Conservation (phyloP, 176 grass and related monocot species). For the Rhynchospora pubera region DNA sequence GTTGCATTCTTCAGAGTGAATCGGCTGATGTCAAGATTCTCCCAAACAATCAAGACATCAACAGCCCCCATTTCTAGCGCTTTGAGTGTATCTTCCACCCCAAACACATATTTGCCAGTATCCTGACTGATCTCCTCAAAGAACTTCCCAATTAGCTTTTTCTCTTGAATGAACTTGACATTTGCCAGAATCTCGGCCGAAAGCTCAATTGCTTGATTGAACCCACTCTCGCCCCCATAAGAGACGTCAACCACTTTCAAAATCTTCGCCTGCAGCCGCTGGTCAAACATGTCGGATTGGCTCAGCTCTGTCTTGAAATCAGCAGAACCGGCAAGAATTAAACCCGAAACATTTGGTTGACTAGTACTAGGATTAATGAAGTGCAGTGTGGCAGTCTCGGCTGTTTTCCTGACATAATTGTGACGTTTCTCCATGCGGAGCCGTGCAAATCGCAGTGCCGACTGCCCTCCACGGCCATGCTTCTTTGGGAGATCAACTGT, state of each 20-base stretch:
- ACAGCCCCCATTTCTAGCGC: slow-evolving; percentile 21
- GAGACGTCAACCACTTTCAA: slow-evolving; percentile 19
- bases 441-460: slow-evolving; percentile 1
- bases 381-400: slow-evolving; percentile 6
- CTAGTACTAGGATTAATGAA: neutral
- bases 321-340: slow-evolving; percentile 21
- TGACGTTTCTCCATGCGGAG: slow-evolving; percentile 16
- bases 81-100: slow-evolving; percentile 16
- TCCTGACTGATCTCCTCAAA: slow-evolving; percentile 23
- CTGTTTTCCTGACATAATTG: slow-evolving; percentile 17
- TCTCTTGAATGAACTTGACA: slow-evolving; percentile 23
- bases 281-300: slow-evolving; percentile 27
- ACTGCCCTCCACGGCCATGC: slow-evolving; percentile 16
- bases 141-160: slow-evolving; percentile 19
- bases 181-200: slow-evolving; percentile 19
- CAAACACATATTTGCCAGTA: slow-evolving; percentile 11
- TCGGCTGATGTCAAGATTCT: slow-evolving; percentile 16
- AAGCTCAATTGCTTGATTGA: slow-evolving; percentile 20
- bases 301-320: slow-evolving; percentile 23
- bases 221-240: slow-evolving; percentile 18
- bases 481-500: slow-evolving; percentile 18
- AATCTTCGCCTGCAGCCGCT: slow-evolving; percentile 14
- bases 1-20: neutral
- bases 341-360: neutral
- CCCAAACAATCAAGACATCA: slow-evolving; percentile 13